Percentiles rank a stretch among this genome's conserved stretches.
phyloP scores from a whole-genome alignment of 2,329 filamentous ascomycete species.

The Fusarium veterinarium region DNA sequence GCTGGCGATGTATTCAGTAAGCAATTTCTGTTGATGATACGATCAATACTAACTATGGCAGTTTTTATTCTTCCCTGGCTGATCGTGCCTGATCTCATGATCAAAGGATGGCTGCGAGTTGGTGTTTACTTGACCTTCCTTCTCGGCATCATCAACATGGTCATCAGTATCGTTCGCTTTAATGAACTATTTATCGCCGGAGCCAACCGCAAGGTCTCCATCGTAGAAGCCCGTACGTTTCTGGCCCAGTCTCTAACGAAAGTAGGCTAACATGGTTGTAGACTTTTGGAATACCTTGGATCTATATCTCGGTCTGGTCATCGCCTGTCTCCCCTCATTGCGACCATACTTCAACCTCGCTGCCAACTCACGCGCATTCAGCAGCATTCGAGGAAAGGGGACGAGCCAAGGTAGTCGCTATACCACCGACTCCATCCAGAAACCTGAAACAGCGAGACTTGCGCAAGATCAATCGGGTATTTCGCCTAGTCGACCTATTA shows the following conservation, averaged over 20 bases:
- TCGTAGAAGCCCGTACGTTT: not conserved
- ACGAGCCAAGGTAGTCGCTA: not conserved
- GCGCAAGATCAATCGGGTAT: not conserved
- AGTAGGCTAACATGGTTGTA: fast-evolving
- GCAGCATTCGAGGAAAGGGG: not conserved
- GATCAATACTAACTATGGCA: not conserved
- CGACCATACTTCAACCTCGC: conserved; percentile 32
- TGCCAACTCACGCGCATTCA: conserved; percentile 22
- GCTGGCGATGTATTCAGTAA: conserved; percentile 21
- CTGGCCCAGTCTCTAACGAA: fast-evolving
- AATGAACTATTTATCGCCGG: not conserved
- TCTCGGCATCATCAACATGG: conserved; percentile 26
- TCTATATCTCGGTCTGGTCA: conserved; percentile 18
- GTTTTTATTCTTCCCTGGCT: conserved; percentile 26
- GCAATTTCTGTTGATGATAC: fast-evolving
- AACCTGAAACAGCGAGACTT: not conserved
- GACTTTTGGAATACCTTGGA: conserved; percentile 26
- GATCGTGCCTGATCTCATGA: conserved; percentile 15
- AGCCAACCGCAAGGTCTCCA: not conserved
- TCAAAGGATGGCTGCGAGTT: conserved; percentile 3
- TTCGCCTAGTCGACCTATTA: not conserved
- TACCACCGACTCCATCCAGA: not conserved
- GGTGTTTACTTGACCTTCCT: conserved; percentile 25
- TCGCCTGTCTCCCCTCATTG: conserved; percentile 19
- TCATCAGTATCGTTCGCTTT: conserved; percentile 10